Base-by-base conservation (phyloP, 805 yeast genomes). In the Nakazawaea anatomiae region DNA sequence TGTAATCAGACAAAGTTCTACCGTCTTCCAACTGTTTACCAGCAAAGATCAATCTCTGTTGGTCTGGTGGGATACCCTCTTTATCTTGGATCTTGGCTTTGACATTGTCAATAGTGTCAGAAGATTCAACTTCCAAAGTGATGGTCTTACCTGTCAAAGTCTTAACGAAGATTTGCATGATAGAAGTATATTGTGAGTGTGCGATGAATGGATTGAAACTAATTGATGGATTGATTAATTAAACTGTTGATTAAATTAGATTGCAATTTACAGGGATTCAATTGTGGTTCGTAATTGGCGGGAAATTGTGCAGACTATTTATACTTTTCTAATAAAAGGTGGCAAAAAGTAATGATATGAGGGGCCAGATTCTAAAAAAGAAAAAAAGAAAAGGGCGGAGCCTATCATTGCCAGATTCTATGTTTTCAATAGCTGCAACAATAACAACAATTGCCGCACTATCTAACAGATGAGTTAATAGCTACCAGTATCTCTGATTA, bases 101-200 rank as follows among this genome's bases (percentile, higher is more conserved):
- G 57, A 74, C 71, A 50, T 66, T 67, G 59, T 75, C 77, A 44
- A 68, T 67, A 41, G 77, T 67, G 65, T 71, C 75, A 4, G 75
- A 71, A n/a, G 75, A 70, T 54, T 71, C 75, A 27, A 71, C 74
- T 72, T 81, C 83, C 58, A 78, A 74, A 57, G 84, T 73, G 80
- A 94, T 92, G 71, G 98, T 85, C 90, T 92, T 92, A 80, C 98
- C 98, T 67, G 98, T 91, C 73, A 94, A 85, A 80, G 98, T 92
- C 81, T 92, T 94, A 79, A 94, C 97, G 80, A 92, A 94, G 81
- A 92, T 91, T 82, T 87, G 94, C 94, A 87, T 87, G 58, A 64
- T 72, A 53, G 52, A 49, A 54, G 30, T 52, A 39, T 48, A 34
- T 42, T n/a, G 38, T 35, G 40, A 43, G 42, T 42, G 42, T 44